Evolutionary conservation across 2,329 filamentous ascomycete genomes (phyloP).

Genomic region (Falciphora oryzae): DNA sequence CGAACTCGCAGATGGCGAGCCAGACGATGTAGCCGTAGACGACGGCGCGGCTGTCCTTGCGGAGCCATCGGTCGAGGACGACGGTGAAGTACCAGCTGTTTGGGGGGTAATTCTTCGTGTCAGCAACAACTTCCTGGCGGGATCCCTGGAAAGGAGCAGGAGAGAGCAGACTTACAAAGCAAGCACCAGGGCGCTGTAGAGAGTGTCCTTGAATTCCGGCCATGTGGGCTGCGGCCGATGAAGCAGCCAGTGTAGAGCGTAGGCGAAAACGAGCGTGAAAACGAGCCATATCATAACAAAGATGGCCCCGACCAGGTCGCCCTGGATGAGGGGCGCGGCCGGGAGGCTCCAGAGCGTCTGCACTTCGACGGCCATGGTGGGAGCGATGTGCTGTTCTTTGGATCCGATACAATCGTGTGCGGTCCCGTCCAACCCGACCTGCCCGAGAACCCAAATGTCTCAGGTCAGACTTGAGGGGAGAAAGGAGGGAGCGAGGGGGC

Average conservation of each 20-base stretch:
- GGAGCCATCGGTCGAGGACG: constrained; percentile 16
- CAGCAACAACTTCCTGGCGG: not conserved
- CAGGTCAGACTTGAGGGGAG: too few relatives aligned
- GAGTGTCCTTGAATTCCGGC: not conserved
- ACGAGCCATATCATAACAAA: not conserved
- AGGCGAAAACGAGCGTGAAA: not conserved
- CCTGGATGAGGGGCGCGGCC: not conserved
- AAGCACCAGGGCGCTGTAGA: not conserved
- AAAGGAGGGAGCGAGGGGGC: not conserved
- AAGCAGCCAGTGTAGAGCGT: not conserved
- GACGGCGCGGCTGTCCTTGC: constrained; percentile 11
- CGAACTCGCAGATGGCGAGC: constrained; percentile 11
- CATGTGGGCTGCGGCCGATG: not conserved
- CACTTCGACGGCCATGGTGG: not conserved
- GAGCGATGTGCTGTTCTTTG: not conserved
- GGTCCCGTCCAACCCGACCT: too few relatives aligned
- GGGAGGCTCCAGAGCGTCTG: not conserved
- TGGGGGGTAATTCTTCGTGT: not conserved
- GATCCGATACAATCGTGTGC: not conserved
- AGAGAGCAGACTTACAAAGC: not conserved
- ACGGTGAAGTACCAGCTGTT: constrained; percentile 16
- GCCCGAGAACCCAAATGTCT: too few relatives aligned
- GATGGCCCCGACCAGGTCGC: not conserved
- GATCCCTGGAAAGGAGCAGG: not conserved
- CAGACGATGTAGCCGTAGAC: constrained; percentile 15